A percentile compares a stretch with the other conserved stretches of the same genome.
phyloP scores from a whole-genome alignment of 495 filamentous ascomycete species.

The Penicillium paradoxum region DNA sequence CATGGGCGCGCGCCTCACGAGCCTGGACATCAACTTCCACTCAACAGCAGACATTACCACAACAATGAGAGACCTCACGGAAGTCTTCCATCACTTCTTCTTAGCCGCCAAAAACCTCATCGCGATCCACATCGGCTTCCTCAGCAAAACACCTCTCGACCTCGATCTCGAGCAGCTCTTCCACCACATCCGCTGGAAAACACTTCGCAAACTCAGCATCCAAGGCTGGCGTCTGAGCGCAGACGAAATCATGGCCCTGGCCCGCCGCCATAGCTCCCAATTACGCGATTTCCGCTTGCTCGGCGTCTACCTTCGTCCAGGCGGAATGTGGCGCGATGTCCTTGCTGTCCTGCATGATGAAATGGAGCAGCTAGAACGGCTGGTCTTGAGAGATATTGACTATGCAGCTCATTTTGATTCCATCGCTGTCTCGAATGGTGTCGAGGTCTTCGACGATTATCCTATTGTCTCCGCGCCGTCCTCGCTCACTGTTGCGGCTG shows the following conservation, averaged over 20 bases:
- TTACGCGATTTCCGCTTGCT: conserved; percentile 55
- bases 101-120: conserved; percentile 54
- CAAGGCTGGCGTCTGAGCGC: conserved; percentile 58
- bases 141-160: conserved; percentile 50
- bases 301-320: conserved; percentile 54
- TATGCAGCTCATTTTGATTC: conserved; percentile 55
- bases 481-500: conserved; percentile 15
- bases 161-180: conserved; percentile 57
- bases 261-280: conserved; percentile 50
- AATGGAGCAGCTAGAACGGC: conserved; percentile 54
- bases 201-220: conserved; percentile 59
- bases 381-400: conserved; percentile 57
- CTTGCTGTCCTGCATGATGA: conserved; percentile 51
- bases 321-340: conserved; percentile 57
- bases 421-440: conserved; percentile 18
- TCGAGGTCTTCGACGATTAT: conserved; percentile 18
- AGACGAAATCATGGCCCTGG: conserved; percentile 54
- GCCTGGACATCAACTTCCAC: conserved; percentile 56
- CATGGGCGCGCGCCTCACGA: conserved; percentile 53
- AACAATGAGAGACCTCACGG: conserved; percentile 51
- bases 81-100: conserved; percentile 53
- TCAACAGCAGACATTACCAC: conserved; percentile 50
- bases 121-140: conserved; percentile 64
- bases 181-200: conserved; percentile 56
- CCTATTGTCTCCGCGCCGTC: background rate